phyloP scores from a whole-genome alignment of 2,329 filamentous ascomycete genomes.

The Verticillium albo-atrum region DNA sequence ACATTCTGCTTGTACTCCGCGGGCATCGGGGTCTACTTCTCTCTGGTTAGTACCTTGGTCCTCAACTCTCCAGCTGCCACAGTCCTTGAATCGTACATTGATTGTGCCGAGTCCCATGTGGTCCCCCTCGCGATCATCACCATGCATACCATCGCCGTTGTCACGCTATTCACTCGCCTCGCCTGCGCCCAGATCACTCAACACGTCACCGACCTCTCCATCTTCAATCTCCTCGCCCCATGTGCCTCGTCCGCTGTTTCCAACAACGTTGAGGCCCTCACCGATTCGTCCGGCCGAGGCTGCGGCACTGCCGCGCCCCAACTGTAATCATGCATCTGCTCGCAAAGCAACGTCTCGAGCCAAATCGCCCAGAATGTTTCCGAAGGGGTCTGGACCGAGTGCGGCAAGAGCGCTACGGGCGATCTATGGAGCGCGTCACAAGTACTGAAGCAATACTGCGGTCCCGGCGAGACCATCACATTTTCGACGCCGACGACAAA shows the following conservation, averaged over 20 bases:
- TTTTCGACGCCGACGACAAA: slow-evolving; percentile 37
- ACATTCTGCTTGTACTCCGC: too few relatives aligned
- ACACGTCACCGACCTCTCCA: neutral
- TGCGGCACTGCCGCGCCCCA: neutral
- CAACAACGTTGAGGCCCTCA: neutral
- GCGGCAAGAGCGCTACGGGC: slow-evolving; percentile 40
- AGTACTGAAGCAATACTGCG: slow-evolving; percentile 44
- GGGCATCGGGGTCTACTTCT: too few relatives aligned
- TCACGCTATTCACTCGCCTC: neutral
- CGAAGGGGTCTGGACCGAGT: slow-evolving; percentile 33
- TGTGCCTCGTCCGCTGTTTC: neutral
- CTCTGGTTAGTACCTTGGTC: neutral
- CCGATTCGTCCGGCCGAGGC: neutral
- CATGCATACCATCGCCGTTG: neutral
- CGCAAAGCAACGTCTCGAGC: slow-evolving; percentile 35
- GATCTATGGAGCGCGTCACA: slow-evolving; percentile 41
- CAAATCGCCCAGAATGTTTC: slow-evolving; percentile 33
- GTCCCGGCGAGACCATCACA: slow-evolving; percentile 29
- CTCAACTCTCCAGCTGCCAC: too few relatives aligned
- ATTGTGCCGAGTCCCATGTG: neutral
- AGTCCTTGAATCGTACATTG: neutral
- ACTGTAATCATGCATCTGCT: slow-evolving; percentile 49
- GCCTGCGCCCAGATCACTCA: neutral
- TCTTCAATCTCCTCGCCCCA: neutral
- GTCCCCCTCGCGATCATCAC: neutral